Evolutionary conservation across 2,329 filamentous ascomycete species (phyloP).

Genomic region (Cladosporium sp.): DNA sequence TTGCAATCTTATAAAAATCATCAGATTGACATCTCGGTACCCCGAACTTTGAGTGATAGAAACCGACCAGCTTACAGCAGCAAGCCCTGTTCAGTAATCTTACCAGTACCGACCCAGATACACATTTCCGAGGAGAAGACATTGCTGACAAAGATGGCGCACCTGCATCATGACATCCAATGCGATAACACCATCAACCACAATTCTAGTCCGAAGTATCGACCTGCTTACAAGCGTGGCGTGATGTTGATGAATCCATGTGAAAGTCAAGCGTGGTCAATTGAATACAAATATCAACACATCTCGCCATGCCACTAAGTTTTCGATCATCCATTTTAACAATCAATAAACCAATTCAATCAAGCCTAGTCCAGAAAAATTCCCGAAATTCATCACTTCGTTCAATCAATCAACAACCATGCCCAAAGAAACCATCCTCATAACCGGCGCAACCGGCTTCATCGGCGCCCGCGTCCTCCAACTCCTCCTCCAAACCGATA

Average conservation of each 20-base stretch:
- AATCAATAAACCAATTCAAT: background rate
- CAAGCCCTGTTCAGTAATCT: too few relatives aligned
- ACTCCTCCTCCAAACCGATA: conserved; percentile 14
- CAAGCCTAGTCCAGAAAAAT: background rate
- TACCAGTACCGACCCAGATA: too few relatives aligned
- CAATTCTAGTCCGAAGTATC: too few relatives aligned
- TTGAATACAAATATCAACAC: too few relatives aligned
- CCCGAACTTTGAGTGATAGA: too few relatives aligned
- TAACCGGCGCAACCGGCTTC: conserved; percentile 11
- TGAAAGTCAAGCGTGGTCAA: too few relatives aligned
- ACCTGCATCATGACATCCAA: background rate
- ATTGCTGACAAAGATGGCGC: background rate
- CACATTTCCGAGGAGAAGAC: background rate
- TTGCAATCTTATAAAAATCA: too few relatives aligned
- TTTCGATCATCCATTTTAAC: background rate
- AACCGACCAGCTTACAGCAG: too few relatives aligned
- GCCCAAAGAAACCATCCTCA: conserved; percentile 6
- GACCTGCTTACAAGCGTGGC: too few relatives aligned
- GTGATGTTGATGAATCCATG: too few relatives aligned
- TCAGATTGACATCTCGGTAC: too few relatives aligned
- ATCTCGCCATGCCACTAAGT: background rate
- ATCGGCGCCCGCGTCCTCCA: conserved; percentile 5
- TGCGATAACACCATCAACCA: background rate
- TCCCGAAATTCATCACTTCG: background rate
- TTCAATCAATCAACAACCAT: background rate